phyloP scores from a whole-genome alignment of 75 land plant genomes.

The Pinus albicaulis region DNA sequence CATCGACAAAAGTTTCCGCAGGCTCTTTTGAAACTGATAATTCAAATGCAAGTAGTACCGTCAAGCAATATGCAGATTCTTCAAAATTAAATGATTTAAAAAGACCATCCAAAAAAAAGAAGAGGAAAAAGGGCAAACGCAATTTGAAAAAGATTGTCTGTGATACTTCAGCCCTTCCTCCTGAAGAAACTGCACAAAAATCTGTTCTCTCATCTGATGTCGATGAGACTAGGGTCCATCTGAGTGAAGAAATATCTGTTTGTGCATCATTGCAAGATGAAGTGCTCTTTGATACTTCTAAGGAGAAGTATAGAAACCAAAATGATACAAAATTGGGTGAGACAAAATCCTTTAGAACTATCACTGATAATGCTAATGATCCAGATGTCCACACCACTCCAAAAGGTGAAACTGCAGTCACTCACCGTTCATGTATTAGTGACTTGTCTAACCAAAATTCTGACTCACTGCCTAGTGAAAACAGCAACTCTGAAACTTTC shows the following conservation, averaged over 20 bases:
- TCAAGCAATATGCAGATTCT: neutral
- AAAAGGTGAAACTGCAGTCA: neutral
- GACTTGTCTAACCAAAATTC: neutral
- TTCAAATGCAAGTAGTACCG: constrained; percentile 7
- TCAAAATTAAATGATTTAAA: constrained; percentile 26
- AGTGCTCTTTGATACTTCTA: neutral
- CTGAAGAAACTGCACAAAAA: constrained; percentile 2
- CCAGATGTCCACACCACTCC: neutral
- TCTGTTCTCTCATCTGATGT: neutral
- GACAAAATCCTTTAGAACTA: neutral
- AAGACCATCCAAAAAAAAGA: constrained; percentile 28
- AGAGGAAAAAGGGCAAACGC: constrained; percentile 38
- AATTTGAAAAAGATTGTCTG: constrained; percentile 10
- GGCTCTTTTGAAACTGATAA: constrained; percentile 9
- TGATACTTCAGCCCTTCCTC: neutral
- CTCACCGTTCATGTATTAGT: neutral
- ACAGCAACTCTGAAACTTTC: neutral
- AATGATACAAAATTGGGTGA: no score
- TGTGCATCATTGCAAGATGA: neutral
- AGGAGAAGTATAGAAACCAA: neutral
- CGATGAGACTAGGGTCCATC: constrained; percentile 1
- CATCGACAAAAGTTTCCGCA: neutral
- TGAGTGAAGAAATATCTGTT: neutral
- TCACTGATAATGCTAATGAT: neutral
- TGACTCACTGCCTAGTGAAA: neutral